These are phyloP conservation scores for Pyrenophora graminea DNA, from an alignment of 2,329 filamentous ascomycete species.

Conservation along the genomic window DNA sequence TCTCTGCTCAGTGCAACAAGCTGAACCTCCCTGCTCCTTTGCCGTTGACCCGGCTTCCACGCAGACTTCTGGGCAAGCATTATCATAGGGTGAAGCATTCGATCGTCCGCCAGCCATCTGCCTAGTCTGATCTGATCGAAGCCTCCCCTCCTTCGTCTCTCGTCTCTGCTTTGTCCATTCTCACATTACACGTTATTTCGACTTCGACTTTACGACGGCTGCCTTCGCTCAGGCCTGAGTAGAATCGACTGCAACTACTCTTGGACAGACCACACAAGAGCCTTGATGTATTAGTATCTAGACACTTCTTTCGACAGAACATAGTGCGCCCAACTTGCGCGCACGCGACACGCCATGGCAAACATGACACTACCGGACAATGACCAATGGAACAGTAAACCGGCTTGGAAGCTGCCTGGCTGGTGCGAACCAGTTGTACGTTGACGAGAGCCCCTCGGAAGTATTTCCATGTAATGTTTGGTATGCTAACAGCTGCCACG, in stretches of 20 bases:
- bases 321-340: not conserved
- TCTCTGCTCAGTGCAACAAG: not conserved
- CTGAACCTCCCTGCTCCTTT: slow-evolving; percentile 9
- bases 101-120: not conserved
- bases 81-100: slow-evolving; percentile 7
- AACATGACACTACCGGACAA: slow-evolving; percentile 19
- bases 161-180: slow-evolving; percentile 4
- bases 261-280: not conserved
- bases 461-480: not conserved
- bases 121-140: not conserved
- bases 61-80: slow-evolving; percentile 7
- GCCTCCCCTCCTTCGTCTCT: slow-evolving; percentile 4
- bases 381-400: slow-evolving; percentile 46
- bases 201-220: not conserved
- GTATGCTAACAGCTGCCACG: slow-evolving; percentile 11
- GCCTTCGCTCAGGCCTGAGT: not conserved
- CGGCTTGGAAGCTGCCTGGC: slow-evolving; percentile 49
- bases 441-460: not conserved
- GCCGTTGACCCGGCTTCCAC: slow-evolving; percentile 6
- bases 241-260: not conserved
- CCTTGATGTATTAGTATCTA: not conserved
- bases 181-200: not conserved
- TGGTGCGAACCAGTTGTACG: slow-evolving; percentile 49
- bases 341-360: slow-evolving; percentile 15
- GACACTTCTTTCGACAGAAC: not conserved